Conservation (phyloP, 1,284 basidiomycete genomes). For the Xerocomus minutiporus region DNA sequence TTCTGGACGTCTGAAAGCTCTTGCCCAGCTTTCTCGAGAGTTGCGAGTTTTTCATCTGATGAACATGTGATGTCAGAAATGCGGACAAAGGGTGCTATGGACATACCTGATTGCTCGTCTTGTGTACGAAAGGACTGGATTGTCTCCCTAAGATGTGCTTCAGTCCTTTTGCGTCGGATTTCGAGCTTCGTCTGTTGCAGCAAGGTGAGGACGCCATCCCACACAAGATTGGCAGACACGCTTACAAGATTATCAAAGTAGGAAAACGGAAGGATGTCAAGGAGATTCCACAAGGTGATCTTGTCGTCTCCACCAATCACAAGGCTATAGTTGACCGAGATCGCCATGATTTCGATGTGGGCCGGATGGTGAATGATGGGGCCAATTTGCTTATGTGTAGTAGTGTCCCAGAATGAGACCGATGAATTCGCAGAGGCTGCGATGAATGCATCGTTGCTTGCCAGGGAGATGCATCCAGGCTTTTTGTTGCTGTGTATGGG, state of each 20-base stretch:
- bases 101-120: not conserved
- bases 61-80: not conserved
- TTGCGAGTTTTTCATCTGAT: not conserved
- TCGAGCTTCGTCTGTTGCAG: not conserved
- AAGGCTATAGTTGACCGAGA: slow-evolving; percentile 6
- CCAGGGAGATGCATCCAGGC: slow-evolving; percentile 6
- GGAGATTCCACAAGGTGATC: not conserved
- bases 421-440: slow-evolving; percentile 2
- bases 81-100: not conserved
- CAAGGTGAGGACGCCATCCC: not conserved
- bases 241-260: slow-evolving; percentile 8
- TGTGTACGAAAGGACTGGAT: not conserved
- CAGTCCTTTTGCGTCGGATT: not conserved
- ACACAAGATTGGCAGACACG: too few relatives aligned
- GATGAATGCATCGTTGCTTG: slow-evolving; percentile 2
- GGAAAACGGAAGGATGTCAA: not conserved
- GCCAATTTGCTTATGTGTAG: slow-evolving; percentile 4
- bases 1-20: not conserved
- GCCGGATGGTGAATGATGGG: not conserved
- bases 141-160: not conserved
- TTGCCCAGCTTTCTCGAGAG: not conserved
- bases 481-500: not conserved
- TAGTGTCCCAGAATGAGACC: not conserved
- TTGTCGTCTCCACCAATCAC: not conserved
- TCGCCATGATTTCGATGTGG: slow-evolving; percentile 2